Percentiles rank a stretch among this genome's conserved stretches.
phyloP scores from a whole-genome alignment of 2,329 filamentous ascomycete genomes.

The Penicillium palitans region DNA sequence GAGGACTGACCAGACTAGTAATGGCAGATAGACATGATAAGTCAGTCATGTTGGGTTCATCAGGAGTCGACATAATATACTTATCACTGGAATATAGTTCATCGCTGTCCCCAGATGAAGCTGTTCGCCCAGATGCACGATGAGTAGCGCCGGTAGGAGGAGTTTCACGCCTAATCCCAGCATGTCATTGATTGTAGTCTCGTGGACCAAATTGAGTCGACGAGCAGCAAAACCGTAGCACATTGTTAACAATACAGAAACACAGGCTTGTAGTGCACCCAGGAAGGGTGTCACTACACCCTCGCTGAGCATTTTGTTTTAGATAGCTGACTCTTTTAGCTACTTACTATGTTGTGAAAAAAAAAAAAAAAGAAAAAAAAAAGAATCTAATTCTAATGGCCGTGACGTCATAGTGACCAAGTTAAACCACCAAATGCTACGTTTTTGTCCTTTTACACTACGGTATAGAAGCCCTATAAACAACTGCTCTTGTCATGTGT shows the following conservation, averaged over 20 bases:
- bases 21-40: not conserved
- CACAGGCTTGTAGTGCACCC: not conserved
- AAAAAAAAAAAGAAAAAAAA: too few species aligned
- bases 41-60: not conserved
- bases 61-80: not conserved
- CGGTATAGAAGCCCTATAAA: not conserved
- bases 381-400: not conserved
- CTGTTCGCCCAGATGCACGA: not conserved
- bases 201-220: not conserved
- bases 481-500: too few species aligned
- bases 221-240: not conserved
- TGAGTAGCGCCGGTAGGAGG: not conserved
- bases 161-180: not conserved
- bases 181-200: conserved; percentile 1
- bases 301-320: not conserved
- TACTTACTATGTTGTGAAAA: not conserved
- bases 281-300: not conserved
- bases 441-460: not conserved
- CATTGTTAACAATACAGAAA: not conserved
- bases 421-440: not conserved
- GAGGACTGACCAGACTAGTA: not conserved
- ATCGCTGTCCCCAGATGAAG: not conserved
- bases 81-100: conserved; percentile 1
- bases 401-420: conserved; percentile 19
- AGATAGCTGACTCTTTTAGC: too few species aligned